Percentiles rank a stretch among this genome's conserved stretches.
Conservation (phyloP, 2,329 filamentous ascomycete species). For the Alternaria conjuncta region DNA sequence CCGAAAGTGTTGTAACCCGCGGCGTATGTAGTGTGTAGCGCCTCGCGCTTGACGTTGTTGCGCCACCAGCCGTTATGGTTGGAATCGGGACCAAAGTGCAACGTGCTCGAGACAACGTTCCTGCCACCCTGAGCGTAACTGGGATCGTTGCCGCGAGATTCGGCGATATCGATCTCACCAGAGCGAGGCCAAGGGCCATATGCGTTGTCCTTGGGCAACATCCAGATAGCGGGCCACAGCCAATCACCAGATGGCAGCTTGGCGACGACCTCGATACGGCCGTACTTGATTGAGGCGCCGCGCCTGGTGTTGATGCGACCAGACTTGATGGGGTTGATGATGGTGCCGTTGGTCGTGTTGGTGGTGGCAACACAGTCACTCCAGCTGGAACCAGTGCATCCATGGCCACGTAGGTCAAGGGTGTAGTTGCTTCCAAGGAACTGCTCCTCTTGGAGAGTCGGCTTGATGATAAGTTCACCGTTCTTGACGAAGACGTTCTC, state of each 20-base stretch:
- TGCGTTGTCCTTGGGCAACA: slow-evolving; percentile 74
- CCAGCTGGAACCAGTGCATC: slow-evolving; percentile 69
- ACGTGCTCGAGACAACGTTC: slow-evolving; percentile 77
- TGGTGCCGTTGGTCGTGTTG: slow-evolving; percentile 77
- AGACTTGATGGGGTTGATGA: slow-evolving; percentile 79
- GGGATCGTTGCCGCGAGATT: slow-evolving; percentile 83
- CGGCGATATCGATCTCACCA: slow-evolving; percentile 83
- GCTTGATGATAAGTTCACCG: slow-evolving; percentile 74
- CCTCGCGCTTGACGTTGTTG: slow-evolving; percentile 77
- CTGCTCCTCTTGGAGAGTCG: slow-evolving; percentile 74
- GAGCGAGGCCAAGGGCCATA: slow-evolving; percentile 81
- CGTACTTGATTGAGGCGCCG: slow-evolving; percentile 76
- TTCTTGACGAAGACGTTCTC: slow-evolving; percentile 78
- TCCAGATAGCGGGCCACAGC: slow-evolving; percentile 93
- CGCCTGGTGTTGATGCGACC: slow-evolving; percentile 78
- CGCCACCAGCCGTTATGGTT: slow-evolving; percentile 81
- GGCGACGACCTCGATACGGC: slow-evolving; percentile 79
- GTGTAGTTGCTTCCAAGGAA: slow-evolving; percentile 70
- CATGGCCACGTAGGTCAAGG: slow-evolving; percentile 71
- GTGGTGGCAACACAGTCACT: slow-evolving; percentile 72
- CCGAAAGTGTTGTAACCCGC: slow-evolving; percentile 77
- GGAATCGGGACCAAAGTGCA: slow-evolving; percentile 81
- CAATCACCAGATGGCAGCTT: slow-evolving; percentile 80
- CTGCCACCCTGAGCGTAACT: slow-evolving; percentile 78
- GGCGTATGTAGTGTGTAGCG: slow-evolving; percentile 76